Base-by-base conservation (phyloP, 2,329 filamentous ascomycete species). In the Emmonsiellopsis sp. region DNA sequence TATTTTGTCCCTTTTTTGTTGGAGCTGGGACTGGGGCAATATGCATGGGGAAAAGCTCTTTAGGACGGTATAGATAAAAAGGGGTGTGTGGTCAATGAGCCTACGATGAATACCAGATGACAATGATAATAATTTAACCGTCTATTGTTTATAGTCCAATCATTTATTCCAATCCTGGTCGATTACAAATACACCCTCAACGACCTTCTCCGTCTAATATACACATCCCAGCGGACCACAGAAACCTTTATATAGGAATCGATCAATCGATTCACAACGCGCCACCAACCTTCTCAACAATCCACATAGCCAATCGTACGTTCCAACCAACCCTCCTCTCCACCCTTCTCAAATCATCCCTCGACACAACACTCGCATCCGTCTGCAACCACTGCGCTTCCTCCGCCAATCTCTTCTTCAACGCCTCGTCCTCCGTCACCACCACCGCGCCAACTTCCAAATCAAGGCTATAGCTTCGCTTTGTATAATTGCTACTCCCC, bases 401-500 rank as follows among this genome's bases (percentile, higher is more conserved):
- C 49, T 87, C 82, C 6, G 80, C 85, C n/a, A 97, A 72, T 51
- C 84, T 79, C 54, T 73, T 73, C 69, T 88, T 88, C 60, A 98
- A 69, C 0, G 75, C 79, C 27, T 84, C 75, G 63, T 97, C 85
- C 21, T 77, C 76, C 1, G 93, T 98, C 4, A 96, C 82, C 32
- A 98, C 85, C 54, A 96, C 70, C 1, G 88, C 87, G 36, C 94
- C 93, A 0, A 86, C 87, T 68, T 98, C 93, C 2, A 98, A 77
- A 69, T 98, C 93, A 42, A 96, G 80, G 42, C 86, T 85, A 70
- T 98, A 97, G 65, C 88, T 94, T 46, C 93, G 79, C 68, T 93
- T 91, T 0, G 93, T 98, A 70, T 97, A 98, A 66, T 98, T 98
- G 8, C 87, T 93, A 65, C 88, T 94, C 1, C 93, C 93, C 0